A percentile compares a stretch with the other conserved stretches of the same genome.
Conservation (phyloP, 164 flowering plant genomes). For the Amborella trichopoda region DNA sequence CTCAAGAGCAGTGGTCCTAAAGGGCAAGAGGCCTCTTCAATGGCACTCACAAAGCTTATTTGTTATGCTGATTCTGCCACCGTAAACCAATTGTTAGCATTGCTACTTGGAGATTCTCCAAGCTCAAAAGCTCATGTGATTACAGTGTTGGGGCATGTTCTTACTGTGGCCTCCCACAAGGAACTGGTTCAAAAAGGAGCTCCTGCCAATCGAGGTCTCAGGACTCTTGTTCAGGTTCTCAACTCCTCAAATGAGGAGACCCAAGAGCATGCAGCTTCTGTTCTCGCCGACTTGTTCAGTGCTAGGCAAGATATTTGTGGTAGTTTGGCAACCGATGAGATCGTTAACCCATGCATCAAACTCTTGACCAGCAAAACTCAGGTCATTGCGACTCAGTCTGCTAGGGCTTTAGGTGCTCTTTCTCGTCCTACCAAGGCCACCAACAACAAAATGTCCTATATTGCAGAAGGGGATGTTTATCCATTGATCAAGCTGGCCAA, state of each 20-base stretch:
- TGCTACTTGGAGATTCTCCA: constrained; percentile 70
- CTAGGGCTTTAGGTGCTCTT: constrained; percentile 78
- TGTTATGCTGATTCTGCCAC: constrained; percentile 69
- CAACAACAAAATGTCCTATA: constrained; percentile 42
- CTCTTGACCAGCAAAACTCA: constrained; percentile 78
- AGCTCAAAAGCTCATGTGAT: constrained; percentile 51
- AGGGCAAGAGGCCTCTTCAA: constrained; percentile 70
- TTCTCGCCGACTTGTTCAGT: constrained; percentile 70
- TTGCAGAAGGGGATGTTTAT: constrained; percentile 69
- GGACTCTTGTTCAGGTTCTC: constrained; percentile 71
- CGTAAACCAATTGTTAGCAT: constrained; percentile 62
- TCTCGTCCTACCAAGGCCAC: constrained; percentile 54
- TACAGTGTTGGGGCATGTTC: constrained; percentile 77
- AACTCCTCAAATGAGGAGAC: constrained; percentile 72
- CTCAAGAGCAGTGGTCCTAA: constrained; percentile 63
- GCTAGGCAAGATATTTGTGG: constrained; percentile 72
- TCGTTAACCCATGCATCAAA: constrained; percentile 72
- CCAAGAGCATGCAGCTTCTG: constrained; percentile 78
- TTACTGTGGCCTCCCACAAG: constrained; percentile 44
- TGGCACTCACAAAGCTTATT: constrained; percentile 64
- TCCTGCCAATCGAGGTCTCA: constrained; percentile 63
- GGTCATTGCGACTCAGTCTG: constrained; percentile 65
- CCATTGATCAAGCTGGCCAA: constrained; percentile 75
- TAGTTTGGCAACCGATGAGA: constrained; percentile 81
- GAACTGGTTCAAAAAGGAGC: constrained; percentile 66